Evolutionary conservation across 2,329 filamentous ascomycete genomes (phyloP).

Genomic region (Lachnellula subtilissima): DNA sequence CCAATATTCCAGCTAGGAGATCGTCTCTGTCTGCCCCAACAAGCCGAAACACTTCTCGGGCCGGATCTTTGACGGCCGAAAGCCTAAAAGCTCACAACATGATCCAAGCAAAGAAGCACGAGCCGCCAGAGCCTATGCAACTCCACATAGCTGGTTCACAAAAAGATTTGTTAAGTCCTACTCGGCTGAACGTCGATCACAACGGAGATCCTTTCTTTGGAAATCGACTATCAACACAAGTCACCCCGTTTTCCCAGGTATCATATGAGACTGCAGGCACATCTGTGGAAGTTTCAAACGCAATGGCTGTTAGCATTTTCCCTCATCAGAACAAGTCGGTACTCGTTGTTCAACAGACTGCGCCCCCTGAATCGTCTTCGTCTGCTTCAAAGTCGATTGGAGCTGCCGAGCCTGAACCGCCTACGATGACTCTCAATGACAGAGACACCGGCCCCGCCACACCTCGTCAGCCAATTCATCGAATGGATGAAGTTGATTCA

Average conservation of each 20-base stretch:
- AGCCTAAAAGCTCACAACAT: conserved; percentile 53
- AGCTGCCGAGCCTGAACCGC: conserved; percentile 9
- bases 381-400: conserved; percentile 10
- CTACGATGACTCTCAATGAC: conserved; percentile 29
- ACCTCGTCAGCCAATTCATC: conserved; percentile 45
- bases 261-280: conserved; percentile 59
- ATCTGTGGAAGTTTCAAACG: conserved; percentile 56
- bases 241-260: conserved; percentile 57
- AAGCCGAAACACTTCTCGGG: conserved; percentile 51
- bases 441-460: conserved; percentile 42
- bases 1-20: conserved; percentile 50
- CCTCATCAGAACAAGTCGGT: conserved; percentile 62
- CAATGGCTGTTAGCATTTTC: conserved; percentile 56
- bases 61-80: conserved; percentile 53
- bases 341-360: conserved; percentile 43
- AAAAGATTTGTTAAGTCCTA: conserved; percentile 14
- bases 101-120: conserved; percentile 20
- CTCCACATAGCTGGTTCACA: conserved; percentile 9
- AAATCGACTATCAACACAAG: conserved; percentile 49
- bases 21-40: conserved; percentile 61
- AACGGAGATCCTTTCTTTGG: conserved; percentile 51
- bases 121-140: conserved; percentile 4
- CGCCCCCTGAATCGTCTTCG: conserved; percentile 15
- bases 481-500: conserved; percentile 53
- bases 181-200: conserved; percentile 39